phyloP scores from a whole-genome alignment of 208 protist genomes.

The Dictyostelium gargantuum region DNA sequence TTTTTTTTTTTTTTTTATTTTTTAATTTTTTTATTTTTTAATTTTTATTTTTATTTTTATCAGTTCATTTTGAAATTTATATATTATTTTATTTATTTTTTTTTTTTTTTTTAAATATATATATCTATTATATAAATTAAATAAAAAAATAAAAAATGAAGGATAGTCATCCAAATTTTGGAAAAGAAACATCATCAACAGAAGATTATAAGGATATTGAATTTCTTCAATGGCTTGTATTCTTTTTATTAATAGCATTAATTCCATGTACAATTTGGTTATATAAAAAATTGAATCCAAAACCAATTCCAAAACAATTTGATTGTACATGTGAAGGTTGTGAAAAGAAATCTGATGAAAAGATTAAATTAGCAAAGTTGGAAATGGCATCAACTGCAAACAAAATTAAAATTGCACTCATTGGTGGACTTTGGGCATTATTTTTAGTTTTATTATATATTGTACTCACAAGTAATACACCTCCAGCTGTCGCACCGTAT shows the following conservation, averaged over 20 bases:
- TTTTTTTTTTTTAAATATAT: not conserved
- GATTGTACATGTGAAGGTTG: constrained; percentile 52
- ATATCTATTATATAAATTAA: not conserved
- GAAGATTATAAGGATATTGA: constrained; percentile 48
- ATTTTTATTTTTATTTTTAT: not conserved
- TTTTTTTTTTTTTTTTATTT: too few relatives aligned
- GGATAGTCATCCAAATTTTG: not conserved
- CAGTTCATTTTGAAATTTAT: too few relatives aligned
- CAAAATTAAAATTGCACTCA: not conserved
- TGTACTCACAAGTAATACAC: not conserved
- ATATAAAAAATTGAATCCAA: not conserved
- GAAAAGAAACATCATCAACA: constrained; percentile 9
- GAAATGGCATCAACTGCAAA: not conserved
- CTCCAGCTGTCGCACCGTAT: not conserved
- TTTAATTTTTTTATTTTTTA: not conserved
- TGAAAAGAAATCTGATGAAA: not conserved
- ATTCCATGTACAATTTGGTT: constrained; percentile 14
- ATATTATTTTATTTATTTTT: not conserved
- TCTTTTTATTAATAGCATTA: not conserved
- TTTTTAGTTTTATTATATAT: not conserved
- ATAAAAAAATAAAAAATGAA: not conserved
- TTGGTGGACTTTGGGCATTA: not conserved
- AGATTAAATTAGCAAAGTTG: not conserved
- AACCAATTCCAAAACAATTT: not conserved
- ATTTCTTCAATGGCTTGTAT: constrained; percentile 27